Evolutionary conservation across 371 early-diverging fungal genomes (phyloP).

Genomic region (Mucor mucedo): DNA sequence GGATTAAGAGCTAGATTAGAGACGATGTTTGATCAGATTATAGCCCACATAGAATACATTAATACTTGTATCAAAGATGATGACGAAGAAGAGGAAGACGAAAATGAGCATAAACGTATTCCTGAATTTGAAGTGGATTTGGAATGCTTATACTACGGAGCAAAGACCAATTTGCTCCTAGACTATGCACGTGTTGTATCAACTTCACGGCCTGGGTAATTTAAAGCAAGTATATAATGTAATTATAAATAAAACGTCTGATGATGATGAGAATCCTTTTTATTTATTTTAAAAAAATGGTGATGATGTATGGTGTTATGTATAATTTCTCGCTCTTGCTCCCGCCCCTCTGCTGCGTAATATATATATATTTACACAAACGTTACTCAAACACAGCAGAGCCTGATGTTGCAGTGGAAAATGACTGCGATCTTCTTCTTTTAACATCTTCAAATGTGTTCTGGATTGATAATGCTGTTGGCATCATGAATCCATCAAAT

Average conservation of each 20-base stretch:
- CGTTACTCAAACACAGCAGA: neutral
- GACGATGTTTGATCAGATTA: slow-evolving; percentile 76
- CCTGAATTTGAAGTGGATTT: slow-evolving; percentile 72
- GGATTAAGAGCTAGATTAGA: slow-evolving; percentile 73
- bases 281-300: too few species aligned
- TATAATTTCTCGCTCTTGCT: too few species aligned
- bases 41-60: slow-evolving; percentile 59
- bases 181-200: slow-evolving; percentile 73
- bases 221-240: neutral
- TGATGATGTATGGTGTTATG: too few species aligned
- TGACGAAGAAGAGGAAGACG: slow-evolving; percentile 24
- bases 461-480: slow-evolving; percentile 51
- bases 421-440: slow-evolving; percentile 50
- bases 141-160: slow-evolving; percentile 63
- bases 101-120: slow-evolving; percentile 54
- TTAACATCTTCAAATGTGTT: slow-evolving; percentile 52
- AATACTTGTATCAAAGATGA: neutral
- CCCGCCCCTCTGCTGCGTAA: too few species aligned
- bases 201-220: slow-evolving; percentile 61
- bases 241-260: neutral
- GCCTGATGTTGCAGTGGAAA: neutral
- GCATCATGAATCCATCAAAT: slow-evolving; percentile 37
- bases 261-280: too few species aligned
- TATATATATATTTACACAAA: neutral
- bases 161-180: slow-evolving; percentile 65